Evolutionary conservation across 768 basidiomycete species (phyloP), one percentile per base, ranked within the genome.

Genomic region (Mrakia hoshinonis): DNA sequence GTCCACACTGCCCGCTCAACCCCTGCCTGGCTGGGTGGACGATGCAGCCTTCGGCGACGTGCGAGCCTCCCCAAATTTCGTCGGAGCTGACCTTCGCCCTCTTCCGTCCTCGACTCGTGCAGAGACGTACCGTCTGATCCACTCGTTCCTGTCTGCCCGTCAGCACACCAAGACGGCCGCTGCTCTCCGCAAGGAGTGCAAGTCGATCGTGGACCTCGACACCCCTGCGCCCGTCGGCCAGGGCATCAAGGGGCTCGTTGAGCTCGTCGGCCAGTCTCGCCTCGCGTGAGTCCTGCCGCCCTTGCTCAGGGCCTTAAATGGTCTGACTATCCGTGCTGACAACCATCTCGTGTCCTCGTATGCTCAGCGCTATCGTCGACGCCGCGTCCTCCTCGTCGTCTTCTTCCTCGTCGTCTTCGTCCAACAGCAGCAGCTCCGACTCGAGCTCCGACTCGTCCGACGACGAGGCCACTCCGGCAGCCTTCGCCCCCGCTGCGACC

Each of bases 91-190:
- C 62, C 46, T 47, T 29, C 39, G 13, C 38, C 39, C n/a, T 43
- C n/a, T 39, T 24, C n/a, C 31, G n/a, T 12, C 43, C 22, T 51
- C 48, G 34, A 10, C 12, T n/a, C 49, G 18, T 26, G 3, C 69
- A 91, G 91, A 83, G 29, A 87, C 89, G 4, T 93, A 91, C 82
- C 84, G 85, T 75, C 80, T 91, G 63, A 86, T 93, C 70, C 84
- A 91, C 76, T 81, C 85, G 11, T 93, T 92, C 80, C 82, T 93
- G 47, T 81, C 79, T 70, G 84, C 86, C 76, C 85, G 83, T 60
- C 83, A 84, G 0, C 88, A 91, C 78, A 77, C 78, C 38, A 90
- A 90, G 75, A 88, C 86, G 10, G 91, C 91, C 11, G 12, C 65
- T 20, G 65, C 71, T 18, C 71, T 72, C 46, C 43, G 46, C 34